Evolutionary conservation across 192 early-diverging fungal species (phyloP), one percentile per base, ranked within the genome.

Genomic region (Umbelopsis isabellina): DNA sequence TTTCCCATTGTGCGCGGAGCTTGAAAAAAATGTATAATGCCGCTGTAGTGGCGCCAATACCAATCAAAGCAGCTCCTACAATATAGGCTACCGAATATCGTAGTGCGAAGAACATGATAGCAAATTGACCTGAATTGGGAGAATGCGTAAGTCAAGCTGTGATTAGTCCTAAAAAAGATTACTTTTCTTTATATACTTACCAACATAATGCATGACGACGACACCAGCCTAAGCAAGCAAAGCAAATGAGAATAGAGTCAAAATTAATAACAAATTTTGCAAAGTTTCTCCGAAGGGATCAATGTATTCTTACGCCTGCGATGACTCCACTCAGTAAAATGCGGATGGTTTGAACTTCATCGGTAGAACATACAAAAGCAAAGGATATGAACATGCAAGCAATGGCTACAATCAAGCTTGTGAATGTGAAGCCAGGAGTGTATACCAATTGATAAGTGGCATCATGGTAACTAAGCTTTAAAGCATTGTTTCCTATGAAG

Each of bases 11-110:
- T 33, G 82, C 77, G 35, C 83, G 71, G 46, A 86, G 61, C 22
- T 73, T 73, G 66, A 84, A 86, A 49, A 86, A 86, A n/a, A 86
- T 79, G 23, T 58, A 73, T 11, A 86, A 65, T 10, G 83, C 75
- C 12, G 72, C 67, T 13, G 79, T 82, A 3, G 79, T 65, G 6
- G 83, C 78, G 10, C 49, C 18, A 46, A 71, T 67, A n/a, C 78
- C 83, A 61, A 86, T 81, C 4, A 78, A 16, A 11, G 72, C 68
- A n/a, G 83, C 74, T 1, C 76, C 78, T 25, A 72, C 48, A 11
- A 84, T 69, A 47, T 64, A 76, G 6, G 22, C 12, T 10, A 66
- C 33, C 13, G 66, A 49, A 20, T 82, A 82, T 0, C 23, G 48
- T 4, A 79, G 18, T 18, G n/a, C 23, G 45, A 74, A 82, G 49